Base-by-base conservation (phyloP, 306 rosid species). In the Cyclanthera cordifolia region DNA sequence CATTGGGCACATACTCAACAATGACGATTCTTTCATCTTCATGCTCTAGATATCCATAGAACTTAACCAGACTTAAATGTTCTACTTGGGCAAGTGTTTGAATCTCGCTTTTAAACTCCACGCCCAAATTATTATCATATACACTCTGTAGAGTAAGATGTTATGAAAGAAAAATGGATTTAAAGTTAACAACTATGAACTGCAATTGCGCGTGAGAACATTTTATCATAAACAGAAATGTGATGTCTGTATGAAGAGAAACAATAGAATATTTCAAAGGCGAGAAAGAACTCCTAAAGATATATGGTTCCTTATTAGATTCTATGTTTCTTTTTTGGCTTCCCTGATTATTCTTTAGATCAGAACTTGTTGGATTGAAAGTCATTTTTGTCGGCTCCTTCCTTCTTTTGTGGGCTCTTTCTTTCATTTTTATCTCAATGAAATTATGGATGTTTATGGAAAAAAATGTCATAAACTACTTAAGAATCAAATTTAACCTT, bases 1-100 rank as follows among this genome's bases (percentile, higher is more conserved):
- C 99, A 74, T 94, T 94, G 9, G 95, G 84, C 79, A 94, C 99
- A 77, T 81, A 85, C 83, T 94, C 99, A 17, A 94, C 96, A 28
- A 90, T 79, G 70, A 94, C 46, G 54, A 94, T 78, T 73, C 85
- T 85, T 84, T 94, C 99, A 55, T 81, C 96, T 63, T 41, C 79
- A 15, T 77, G 78, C 81, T 94, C 97, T 79, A 90, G 77, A 76
- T 64, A 90, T 43, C 99, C 99, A 69, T 75, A 86, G 76, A 79
- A 88, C 81, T 79, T 83, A 61, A 94, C 99, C 85, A 90, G 77
- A 74, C 74, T 94, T 83, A 94, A 75, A 83, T 94, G 99, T 64
- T 94, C 97, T 20, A 94, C 87, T 73, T 84, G 79, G 19, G 96
- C 88, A 63, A 90, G 74, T 66, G 93, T 94, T 69, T 68, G 95